Percentiles rank a stretch among this genome's conserved stretches.
Evolutionary conservation across 1,284 basidiomycete species (phyloP).

Genomic region (Cryptococcus jaspeensis): DNA sequence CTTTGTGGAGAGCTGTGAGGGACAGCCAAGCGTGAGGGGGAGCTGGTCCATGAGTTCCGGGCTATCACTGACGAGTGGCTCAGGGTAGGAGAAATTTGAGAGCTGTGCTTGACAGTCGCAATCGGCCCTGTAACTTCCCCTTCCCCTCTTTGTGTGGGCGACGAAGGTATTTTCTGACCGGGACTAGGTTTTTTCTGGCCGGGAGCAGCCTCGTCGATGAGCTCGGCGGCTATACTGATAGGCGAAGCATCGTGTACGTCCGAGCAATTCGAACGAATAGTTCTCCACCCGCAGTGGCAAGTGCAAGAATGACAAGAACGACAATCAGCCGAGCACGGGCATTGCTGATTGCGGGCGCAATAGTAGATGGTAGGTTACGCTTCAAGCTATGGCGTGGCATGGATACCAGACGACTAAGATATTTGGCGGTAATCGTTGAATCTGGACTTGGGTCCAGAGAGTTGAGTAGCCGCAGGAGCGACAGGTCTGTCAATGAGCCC

Average conservation of each 20-base stretch:
- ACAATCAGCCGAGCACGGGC: conserved; percentile 62
- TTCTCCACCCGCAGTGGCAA: conserved; percentile 63
- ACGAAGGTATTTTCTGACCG: background rate
- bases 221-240: background rate
- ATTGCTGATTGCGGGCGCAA: conserved; percentile 52
- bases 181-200: conserved; percentile 1
- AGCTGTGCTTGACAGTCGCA: background rate
- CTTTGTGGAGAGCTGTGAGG: conserved; percentile 4
- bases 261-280: conserved; percentile 64
- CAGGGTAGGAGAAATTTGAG: background rate
- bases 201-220: too few species aligned
- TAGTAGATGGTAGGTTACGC: conserved; percentile 30
- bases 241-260: conserved; percentile 57
- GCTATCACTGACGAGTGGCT: background rate
- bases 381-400: background rate
- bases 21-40: background rate
- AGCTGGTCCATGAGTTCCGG: background rate
- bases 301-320: conserved; percentile 62
- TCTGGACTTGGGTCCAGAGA: conserved; percentile 59
- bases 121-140: background rate
- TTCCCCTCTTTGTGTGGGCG: background rate
- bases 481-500: conserved; percentile 70
- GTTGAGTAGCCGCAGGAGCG: conserved; percentile 66
- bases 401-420: conserved; percentile 4
- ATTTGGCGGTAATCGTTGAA: conserved; percentile 40